Conservation (phyloP, 306 rosid species). For the Ceratonia siliqua region DNA sequence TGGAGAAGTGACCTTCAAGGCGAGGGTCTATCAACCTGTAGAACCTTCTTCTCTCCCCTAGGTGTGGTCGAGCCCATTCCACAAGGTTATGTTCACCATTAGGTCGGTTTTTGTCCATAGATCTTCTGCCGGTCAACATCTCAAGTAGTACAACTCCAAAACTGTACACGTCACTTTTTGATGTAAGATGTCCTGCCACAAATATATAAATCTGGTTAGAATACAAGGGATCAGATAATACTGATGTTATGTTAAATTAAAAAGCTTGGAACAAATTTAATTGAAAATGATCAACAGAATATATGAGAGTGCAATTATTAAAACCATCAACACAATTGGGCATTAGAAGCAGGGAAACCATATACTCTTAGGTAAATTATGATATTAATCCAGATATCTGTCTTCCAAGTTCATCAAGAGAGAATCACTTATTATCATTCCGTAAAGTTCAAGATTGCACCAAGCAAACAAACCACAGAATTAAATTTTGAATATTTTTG, state of each 20-base stretch:
- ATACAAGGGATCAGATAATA: neutral
- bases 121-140: conserved; percentile 93
- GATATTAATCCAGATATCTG: neutral
- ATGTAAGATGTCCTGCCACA: conserved; percentile 89
- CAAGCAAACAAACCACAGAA: conserved; percentile 5
- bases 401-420: neutral
- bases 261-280: neutral
- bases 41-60: conserved; percentile 89
- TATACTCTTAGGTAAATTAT: neutral
- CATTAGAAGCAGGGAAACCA: neutral
- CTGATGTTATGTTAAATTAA: neutral
- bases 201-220: conserved; percentile 24
- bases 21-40: conserved; percentile 89
- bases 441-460: neutral
- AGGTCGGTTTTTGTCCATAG: conserved; percentile 96
- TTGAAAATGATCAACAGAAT: neutral
- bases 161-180: conserved; percentile 94
- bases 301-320: neutral
- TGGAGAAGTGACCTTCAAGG: conserved; percentile 93
- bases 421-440: neutral
- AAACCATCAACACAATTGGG: conserved; percentile 4
- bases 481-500: conserved; percentile 3
- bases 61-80: conserved; percentile 97
- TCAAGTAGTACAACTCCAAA: conserved; percentile 95
- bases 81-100: conserved; percentile 95